Percentiles rank a stretch among this genome's conserved stretches.
Evolutionary conservation across 768 basidiomycete genomes (phyloP).

Genomic region (Gloeopeniophorella convolvens): DNA sequence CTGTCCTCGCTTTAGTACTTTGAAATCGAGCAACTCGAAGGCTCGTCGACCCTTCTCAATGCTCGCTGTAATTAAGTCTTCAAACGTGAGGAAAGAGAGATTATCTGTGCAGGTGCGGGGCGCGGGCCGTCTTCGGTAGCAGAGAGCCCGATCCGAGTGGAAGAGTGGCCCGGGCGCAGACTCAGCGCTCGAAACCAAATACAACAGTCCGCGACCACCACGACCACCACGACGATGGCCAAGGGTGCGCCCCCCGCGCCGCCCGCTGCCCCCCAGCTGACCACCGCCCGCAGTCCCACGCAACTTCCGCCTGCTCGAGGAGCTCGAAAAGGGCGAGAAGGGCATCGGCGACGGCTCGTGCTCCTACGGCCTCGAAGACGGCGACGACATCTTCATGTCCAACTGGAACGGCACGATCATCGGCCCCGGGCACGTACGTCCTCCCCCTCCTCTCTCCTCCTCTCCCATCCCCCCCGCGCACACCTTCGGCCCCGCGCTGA

Average conservation of each 20-base stretch:
- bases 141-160: too few relatives aligned
- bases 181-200: neutral
- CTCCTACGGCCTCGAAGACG: constrained; percentile 92
- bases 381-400: constrained; percentile 96
- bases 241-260: constrained; percentile 23
- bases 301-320: constrained; percentile 94
- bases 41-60: too few relatives aligned
- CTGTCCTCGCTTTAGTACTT: too few relatives aligned
- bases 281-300: constrained; percentile 67
- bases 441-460: neutral
- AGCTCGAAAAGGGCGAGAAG: constrained; percentile 99
- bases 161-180: too few relatives aligned
- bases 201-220: neutral
- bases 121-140: neutral
- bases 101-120: neutral
- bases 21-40: too few relatives aligned
- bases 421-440: constrained; percentile 89
- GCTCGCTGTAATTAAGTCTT: neutral
- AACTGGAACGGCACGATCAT: constrained; percentile 99
- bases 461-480: constrained; percentile 1
- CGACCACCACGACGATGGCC: constrained; percentile 26
- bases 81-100: neutral
- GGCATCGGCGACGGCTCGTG: constrained; percentile 98
- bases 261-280: constrained; percentile 80
- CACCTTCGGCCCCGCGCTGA: neutral